These are phyloP conservation scores for Populus ilicifolia DNA, from an alignment of 345 rosid species.

Conservation along the genomic window DNA sequence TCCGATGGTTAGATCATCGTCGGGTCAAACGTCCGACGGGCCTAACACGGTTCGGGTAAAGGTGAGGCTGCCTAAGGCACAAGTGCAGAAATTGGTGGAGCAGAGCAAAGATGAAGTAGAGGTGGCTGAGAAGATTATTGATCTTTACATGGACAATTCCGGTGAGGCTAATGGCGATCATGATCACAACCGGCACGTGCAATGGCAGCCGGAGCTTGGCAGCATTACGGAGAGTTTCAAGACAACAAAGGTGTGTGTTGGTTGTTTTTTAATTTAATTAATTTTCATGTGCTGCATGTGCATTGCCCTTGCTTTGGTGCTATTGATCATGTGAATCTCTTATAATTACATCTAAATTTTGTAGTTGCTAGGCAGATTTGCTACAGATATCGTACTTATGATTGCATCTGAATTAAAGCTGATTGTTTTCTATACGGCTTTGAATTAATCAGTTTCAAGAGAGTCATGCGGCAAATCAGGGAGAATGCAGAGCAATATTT, in stretches of 20 bases:
- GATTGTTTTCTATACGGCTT: neutral
- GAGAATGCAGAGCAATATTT: too few relatives aligned
- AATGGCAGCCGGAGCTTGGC: conserved; percentile 22
- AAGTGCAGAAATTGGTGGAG: conserved; percentile 60
- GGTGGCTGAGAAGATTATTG: conserved; percentile 60
- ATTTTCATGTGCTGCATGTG: neutral
- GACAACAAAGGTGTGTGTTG: conserved; percentile 6
- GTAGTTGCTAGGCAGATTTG: too few relatives aligned
- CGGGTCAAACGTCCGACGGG: neutral
- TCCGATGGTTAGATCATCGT: conserved; percentile 36
- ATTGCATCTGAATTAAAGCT: neutral
- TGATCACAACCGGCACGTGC: neutral
- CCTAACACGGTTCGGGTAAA: conserved; percentile 39
- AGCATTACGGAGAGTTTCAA: conserved; percentile 5
- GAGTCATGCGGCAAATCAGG: neutral
- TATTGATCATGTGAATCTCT: too few relatives aligned
- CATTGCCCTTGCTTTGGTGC: neutral
- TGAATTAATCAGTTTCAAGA: neutral
- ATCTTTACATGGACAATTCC: conserved; percentile 40
- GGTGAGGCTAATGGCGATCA: neutral
- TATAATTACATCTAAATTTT: too few relatives aligned
- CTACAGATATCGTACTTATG: too few relatives aligned
- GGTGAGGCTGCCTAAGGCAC: conserved; percentile 60
- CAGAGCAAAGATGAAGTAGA: conserved; percentile 56
- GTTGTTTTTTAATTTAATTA: neutral